Evolutionary conservation across 169 alveolate species (phyloP), one percentile per base, ranked within the genome.

Genomic region (Neospora caninum): DNA sequence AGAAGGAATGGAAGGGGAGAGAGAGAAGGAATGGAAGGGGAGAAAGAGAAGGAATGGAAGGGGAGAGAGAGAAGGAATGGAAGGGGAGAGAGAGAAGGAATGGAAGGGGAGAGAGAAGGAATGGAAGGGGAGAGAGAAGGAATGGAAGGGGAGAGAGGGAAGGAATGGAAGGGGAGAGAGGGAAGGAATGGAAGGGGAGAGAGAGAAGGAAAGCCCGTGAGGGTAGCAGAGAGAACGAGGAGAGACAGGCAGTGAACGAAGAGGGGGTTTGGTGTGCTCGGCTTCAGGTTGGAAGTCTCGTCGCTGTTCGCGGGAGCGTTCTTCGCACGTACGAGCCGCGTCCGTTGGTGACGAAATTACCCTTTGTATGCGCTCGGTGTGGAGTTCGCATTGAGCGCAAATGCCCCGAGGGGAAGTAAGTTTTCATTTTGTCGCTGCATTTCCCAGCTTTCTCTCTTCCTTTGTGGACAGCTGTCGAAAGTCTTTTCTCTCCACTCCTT

Each of bases 261-360:
- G 86, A 22, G 7, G 31, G 7, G 80, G 84, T 82, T 82, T 42
- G n/a, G 13, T 0, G 64, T 42, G 7, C 41, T 82, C 13, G 67
- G n/a, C 1, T 43, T 18, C 53, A 91, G 91, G 84, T 73, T 9
- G 94, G 94, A 34, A 64, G 89, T 34, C 82, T 91, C 27, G 94
- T 91, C 31, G 64, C 94, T 31, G 73, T 91, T 16, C 73, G 45
- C n/a, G 94, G 94, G 36, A 10, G 54, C 80, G 94, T 91, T n/a
- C 83, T 91, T 18, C 94, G 94, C 0, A 88, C 29, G 49, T 42
- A 91, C 80, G 29, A 92, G 16, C 82, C 91, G 0, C 88, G 70
- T 0, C 89, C 88, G 41, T 53, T 91, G 70, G 89, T 82, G 58
- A 31, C 42, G 53, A n/a, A 34, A 70, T 88, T 91, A 16, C 54